These are phyloP conservation scores for Camelina hispida DNA, from an alignment of 345 rosid genomes.

Conservation along the genomic window DNA sequence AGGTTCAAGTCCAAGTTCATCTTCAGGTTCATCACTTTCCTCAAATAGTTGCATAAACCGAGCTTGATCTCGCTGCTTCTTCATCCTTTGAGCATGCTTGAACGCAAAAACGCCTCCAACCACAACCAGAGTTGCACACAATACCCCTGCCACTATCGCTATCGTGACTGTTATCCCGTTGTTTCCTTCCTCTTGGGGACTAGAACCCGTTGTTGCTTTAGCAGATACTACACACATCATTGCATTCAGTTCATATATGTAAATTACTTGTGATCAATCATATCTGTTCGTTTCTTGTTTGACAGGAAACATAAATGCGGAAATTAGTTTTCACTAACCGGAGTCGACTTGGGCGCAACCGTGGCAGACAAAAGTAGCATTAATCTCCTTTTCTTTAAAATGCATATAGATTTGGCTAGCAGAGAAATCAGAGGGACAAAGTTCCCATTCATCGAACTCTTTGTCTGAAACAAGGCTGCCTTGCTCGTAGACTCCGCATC, in stretches of 20 bases:
- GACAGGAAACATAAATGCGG: constrained; percentile 15
- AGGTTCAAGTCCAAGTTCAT: constrained; percentile 77
- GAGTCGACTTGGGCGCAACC: constrained; percentile 51
- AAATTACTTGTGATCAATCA: constrained; percentile 18
- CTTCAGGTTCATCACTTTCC: constrained; percentile 89
- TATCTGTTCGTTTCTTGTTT: constrained; percentile 12
- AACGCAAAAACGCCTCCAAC: constrained; percentile 50
- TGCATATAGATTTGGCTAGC: constrained; percentile 61
- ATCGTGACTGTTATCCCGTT: constrained; percentile 50
- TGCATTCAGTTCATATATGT: neutral
- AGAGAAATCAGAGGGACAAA: constrained; percentile 80
- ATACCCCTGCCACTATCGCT: constrained; percentile 48
- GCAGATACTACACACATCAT: constrained; percentile 21
- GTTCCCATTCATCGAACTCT: constrained; percentile 82
- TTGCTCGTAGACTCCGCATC: constrained; percentile 88
- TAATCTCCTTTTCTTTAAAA: constrained; percentile 58
- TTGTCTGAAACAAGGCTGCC: constrained; percentile 67
- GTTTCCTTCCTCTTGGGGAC: constrained; percentile 32
- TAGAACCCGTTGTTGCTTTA: constrained; percentile 19
- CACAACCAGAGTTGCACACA: constrained; percentile 52
- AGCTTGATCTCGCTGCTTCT: constrained; percentile 88
- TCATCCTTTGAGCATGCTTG: constrained; percentile 71
- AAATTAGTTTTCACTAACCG: constrained; percentile 47
- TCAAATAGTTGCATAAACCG: constrained; percentile 86
- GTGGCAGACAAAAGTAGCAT: constrained; percentile 73